Base-by-base conservation (phyloP, 2,329 filamentous ascomycete species). In the Colletotrichum costaricense region DNA sequence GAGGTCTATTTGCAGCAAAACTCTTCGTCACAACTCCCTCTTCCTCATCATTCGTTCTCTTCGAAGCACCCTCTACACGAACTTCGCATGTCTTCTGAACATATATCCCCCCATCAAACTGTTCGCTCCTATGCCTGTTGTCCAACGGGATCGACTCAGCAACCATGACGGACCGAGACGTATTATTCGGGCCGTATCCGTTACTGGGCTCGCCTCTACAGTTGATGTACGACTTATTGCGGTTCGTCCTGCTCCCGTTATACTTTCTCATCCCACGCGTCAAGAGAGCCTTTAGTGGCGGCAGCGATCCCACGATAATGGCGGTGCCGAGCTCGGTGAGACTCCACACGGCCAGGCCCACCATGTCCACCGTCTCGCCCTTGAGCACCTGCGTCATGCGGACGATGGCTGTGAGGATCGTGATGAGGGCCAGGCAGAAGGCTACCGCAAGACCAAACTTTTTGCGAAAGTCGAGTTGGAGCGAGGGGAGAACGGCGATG, bases 311-410 rank as follows among this genome's bases (percentile, higher is more conserved):
- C 19, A 78, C 76, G 19, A 77, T 64, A 26, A 78, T 63, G 26
- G 75, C 73, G 63, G 54, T 30, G 4, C 57, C 28, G 12, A 71
- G 65, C 46, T 69, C 73, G 0, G 74, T 67, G 5, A 62, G 65
- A 22, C 65, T 60, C 74, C 74, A 76, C 16, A 75, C 38, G 24
- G 75, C 70, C 3, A 77, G 62, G 3, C 75, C 75, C 5, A 76
- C 72, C 42, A 76, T 57, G 67, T 78, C 76, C 38, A 78, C 60
- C 11, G 49, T 22, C 11, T 71, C 63, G 2, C 66, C 67, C 14
- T 76, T 67, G 16, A 78, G 66, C 49, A 76, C 70, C 63, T 77
- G 76, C n/a, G 72, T 76, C 70, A 77, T 75, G 19, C 77, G 77
- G 46, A 78, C 65, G 46, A 77, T 64, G 28, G 76, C 70, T 30